phyloP scores from a whole-genome alignment of 129 eudicot species.

The Chrysanthemum lavandulifolium region DNA sequence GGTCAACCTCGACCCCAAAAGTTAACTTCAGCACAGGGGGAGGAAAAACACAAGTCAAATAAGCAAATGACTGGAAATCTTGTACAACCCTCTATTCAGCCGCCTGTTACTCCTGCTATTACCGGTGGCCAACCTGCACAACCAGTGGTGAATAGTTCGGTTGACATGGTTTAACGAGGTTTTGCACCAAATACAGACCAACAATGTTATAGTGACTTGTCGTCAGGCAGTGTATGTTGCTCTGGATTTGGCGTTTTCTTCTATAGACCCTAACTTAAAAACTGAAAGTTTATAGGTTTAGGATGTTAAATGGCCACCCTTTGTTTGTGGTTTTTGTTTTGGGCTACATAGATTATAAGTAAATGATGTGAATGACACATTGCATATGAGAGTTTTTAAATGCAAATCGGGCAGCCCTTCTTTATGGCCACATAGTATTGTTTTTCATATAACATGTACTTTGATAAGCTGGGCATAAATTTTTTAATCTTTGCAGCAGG shows the following conservation, averaged over 20 bases:
- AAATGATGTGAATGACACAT: conserved; percentile 2
- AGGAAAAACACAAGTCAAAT: conserved; percentile 29
- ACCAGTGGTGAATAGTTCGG: conserved; percentile 20
- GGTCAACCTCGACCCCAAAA: conserved; percentile 42
- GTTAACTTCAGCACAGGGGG: conserved; percentile 33
- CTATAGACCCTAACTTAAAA: background rate
- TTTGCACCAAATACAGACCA: conserved; percentile 22
- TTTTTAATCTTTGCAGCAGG: background rate
- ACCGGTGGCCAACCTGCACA: conserved; percentile 15
- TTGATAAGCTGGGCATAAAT: background rate
- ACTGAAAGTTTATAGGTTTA: conserved; percentile 29
- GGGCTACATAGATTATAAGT: conserved; percentile 14
- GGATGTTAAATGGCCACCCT: conserved; percentile 17
- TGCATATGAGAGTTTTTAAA: conserved; percentile 14
- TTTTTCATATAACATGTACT: background rate
- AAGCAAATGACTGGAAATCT: conserved; percentile 37
- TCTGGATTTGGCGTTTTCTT: conserved; percentile 25
- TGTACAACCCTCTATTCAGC: conserved; percentile 32
- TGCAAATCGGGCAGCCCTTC: background rate
- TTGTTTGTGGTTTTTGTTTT: conserved; percentile 24
- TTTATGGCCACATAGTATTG: background rate
- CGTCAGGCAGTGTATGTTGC: conserved; percentile 14
- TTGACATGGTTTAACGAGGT: conserved; percentile 23
- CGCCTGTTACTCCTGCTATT: conserved; percentile 5
- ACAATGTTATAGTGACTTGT: conserved; percentile 16